Base-by-base conservation (phyloP, 768 basidiomycete genomes). In the Lactarius indigo region DNA sequence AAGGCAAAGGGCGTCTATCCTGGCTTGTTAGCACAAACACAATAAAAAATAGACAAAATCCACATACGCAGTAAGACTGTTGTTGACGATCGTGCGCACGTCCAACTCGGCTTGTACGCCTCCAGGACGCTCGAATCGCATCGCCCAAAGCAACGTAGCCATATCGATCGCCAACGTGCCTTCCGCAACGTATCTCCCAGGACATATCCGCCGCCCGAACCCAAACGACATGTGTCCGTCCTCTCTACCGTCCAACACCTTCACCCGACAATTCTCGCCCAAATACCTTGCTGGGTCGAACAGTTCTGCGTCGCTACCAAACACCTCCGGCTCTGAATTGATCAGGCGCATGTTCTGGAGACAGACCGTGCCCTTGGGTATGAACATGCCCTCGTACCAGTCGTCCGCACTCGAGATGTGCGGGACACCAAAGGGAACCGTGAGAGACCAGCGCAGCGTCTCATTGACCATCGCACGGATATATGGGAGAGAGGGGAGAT, bases 161-260 rank as follows among this genome's bases (percentile, higher is more conserved):
- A 77, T 71, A 39, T 70, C 66, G 37, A 77, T 76, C 52, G 76
- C 77, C 12, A 78, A 26, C 12, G 73, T 70, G 18, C 72, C 65
- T 54, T 76, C 74, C 0, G 77, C 77, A 31, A 77, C 59, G 59
- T 74, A 66, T n/a, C 70, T 68, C 9, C 78, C 78, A 6, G 73
- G 70, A 44, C 78, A 79, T 18, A 77, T 73, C 65, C 72, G 41
- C 67, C 73, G 59, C 44, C 75, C 72, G 64, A 72, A 77, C 42
- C 42, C 42, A 44, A 44, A 44, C 20, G 18, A 18, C 20, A 44
- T 44, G 17, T 44, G 42, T n/a, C 13, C 74, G 68, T 74, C 74
- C 28, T 73, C 73, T 47, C 74, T 70, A 9, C 73, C 75, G 37
- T 73, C 71, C 52, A 54, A 8, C 52, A 54, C 52, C 52, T 28